Conservation (phyloP, 228 moss, liverwort and hornwort genomes). For the Sphagnum magellanicum region DNA sequence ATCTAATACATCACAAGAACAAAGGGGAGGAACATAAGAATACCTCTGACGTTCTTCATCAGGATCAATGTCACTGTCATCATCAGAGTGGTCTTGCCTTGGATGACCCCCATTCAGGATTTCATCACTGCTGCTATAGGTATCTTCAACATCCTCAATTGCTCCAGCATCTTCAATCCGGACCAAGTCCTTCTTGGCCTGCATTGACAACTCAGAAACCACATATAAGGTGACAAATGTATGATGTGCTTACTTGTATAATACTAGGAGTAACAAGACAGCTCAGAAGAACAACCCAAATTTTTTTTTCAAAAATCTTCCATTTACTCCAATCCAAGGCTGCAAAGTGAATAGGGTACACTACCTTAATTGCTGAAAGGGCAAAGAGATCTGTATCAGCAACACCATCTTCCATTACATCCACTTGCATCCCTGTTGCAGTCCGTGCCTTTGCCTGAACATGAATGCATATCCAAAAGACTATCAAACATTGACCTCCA, state of each 20-base stretch:
- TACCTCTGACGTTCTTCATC: constrained; percentile 78
- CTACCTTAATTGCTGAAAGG: constrained; percentile 71
- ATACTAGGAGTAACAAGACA: neutral
- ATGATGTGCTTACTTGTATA: neutral
- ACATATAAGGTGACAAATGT: neutral
- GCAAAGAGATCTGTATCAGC: constrained; percentile 81
- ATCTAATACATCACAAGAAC: too few relatives aligned
- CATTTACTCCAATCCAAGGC: neutral
- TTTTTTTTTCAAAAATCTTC: too few relatives aligned
- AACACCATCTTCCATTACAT: constrained; percentile 91
- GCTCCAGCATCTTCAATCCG: constrained; percentile 53
- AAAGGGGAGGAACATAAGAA: too few relatives aligned
- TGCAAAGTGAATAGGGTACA: neutral
- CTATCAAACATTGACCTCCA: neutral
- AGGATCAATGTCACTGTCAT: constrained; percentile 64
- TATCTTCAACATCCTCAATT: constrained; percentile 32
- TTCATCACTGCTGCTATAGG: constrained; percentile 68
- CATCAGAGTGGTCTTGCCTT: constrained; percentile 17
- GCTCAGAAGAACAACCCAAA: neutral
- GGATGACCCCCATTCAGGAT: constrained; percentile 53
- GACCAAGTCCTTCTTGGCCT: constrained; percentile 85
- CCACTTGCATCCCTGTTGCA: constrained; percentile 94
- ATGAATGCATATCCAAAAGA: neutral
- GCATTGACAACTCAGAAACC: neutral
- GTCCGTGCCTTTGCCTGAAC: constrained; percentile 71